These are phyloP conservation scores for Symbiodinium pilosum DNA, from an alignment of 73 alveolate species.

Conservation along the genomic window DNA sequence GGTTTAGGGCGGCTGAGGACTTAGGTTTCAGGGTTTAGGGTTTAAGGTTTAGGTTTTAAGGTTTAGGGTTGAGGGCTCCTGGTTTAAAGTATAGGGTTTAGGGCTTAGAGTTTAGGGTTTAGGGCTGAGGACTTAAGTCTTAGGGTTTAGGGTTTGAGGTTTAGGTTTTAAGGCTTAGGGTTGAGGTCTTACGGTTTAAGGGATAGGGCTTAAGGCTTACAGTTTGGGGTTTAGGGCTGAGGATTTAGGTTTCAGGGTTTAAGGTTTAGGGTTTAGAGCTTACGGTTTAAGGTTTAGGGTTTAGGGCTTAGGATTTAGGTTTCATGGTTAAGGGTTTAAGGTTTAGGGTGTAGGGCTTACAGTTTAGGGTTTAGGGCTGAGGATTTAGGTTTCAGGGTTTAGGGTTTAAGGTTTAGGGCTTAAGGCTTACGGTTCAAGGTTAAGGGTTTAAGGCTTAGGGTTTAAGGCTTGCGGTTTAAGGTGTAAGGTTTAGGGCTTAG, in stretches of 20 bases:
- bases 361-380: too few species aligned
- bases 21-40: not conserved
- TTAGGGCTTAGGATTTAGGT: too few species aligned
- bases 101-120: too few species aligned
- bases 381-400: too few species aligned
- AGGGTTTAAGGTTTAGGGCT: too few species aligned
- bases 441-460: not conserved
- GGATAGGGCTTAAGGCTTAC: too few species aligned
- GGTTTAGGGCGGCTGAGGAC: not conserved
- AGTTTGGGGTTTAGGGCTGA: not conserved
- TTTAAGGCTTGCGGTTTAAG: not conserved
- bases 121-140: not conserved
- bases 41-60: too few species aligned
- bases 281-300: not conserved
- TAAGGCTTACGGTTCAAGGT: too few species aligned
- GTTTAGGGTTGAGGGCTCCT: too few species aligned
- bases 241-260: not conserved
- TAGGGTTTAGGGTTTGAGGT: not conserved
- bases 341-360: too few species aligned
- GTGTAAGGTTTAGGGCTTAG: not conserved
- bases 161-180: not conserved
- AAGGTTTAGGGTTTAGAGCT: not conserved
- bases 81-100: too few species aligned
- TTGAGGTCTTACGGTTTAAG: not conserved
- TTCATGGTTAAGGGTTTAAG: too few species aligned